phyloP scores from a whole-genome alignment of 208 protist species.

The Leishmania mexicana region DNA sequence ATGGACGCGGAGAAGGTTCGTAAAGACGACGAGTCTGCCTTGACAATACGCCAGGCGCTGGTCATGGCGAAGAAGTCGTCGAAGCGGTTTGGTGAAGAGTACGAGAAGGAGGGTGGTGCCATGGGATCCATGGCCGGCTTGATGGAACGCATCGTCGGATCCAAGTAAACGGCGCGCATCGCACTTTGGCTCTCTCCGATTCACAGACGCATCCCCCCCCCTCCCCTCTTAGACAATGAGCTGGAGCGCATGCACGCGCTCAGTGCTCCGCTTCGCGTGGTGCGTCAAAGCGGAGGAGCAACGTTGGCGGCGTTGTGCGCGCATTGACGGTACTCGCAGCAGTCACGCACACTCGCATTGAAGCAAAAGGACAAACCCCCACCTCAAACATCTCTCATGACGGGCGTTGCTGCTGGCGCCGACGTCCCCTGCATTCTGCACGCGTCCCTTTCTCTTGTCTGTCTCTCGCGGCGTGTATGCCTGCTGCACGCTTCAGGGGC shows the following conservation, averaged over 20 bases:
- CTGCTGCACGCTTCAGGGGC: not conserved
- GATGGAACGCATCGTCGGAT: constrained; percentile 13
- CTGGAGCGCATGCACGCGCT: not conserved
- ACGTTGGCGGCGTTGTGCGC: too few relatives aligned
- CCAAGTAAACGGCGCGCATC: not conserved
- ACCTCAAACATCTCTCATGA: not conserved
- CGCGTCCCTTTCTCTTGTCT: not conserved
- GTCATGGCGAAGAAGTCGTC: constrained; percentile 68
- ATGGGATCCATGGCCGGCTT: constrained; percentile 24
- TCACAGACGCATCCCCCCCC: not conserved
- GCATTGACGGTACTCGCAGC: not conserved
- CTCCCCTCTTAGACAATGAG: not conserved
- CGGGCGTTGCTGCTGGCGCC: not conserved
- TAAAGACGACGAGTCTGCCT: constrained; percentile 11
- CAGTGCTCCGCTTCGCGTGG: not conserved
- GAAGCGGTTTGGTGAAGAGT: constrained; percentile 56
- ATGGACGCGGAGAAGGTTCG: constrained; percentile 31
- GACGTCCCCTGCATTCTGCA: not conserved
- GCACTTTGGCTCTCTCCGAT: not conserved
- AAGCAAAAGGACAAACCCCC: not conserved
- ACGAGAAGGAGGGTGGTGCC: constrained; percentile 46
- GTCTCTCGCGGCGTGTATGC: not conserved
- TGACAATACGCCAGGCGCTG: constrained; percentile 51
- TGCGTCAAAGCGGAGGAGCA: not conserved
- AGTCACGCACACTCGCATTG: not conserved